phyloP scores from a whole-genome alignment of 371 early-diverging fungal species.

The Rozella allomycis region DNA sequence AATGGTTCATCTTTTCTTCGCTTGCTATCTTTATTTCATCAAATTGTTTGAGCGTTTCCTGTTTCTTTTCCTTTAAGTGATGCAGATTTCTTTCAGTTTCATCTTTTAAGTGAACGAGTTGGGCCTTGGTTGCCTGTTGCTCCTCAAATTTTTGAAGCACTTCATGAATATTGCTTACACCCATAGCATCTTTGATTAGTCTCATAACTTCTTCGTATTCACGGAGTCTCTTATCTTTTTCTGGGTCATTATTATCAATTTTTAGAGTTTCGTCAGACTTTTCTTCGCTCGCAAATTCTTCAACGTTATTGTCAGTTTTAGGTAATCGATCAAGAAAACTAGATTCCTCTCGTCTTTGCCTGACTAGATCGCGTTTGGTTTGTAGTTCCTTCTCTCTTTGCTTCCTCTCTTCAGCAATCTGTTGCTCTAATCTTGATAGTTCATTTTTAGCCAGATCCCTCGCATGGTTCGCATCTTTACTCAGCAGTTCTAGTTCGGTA shows the following conservation, averaged over 20 bases:
- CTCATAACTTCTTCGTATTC: constrained; percentile 30
- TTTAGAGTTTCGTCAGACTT: too few relatives aligned
- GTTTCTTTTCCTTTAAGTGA: constrained; percentile 15
- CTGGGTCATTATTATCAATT: constrained; percentile 1
- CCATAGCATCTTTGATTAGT: constrained; percentile 29
- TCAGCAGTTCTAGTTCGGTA: constrained; percentile 25
- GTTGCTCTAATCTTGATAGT: constrained; percentile 22
- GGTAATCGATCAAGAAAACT: too few relatives aligned
- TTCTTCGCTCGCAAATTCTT: too few relatives aligned
- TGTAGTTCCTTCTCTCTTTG: constrained; percentile 24
- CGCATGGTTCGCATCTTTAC: constrained; percentile 28
- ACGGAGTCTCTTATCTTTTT: constrained; percentile 14
- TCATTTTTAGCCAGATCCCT: constrained; percentile 32
- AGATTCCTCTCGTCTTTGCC: constrained; percentile 28
- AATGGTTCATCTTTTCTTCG: constrained; percentile 12
- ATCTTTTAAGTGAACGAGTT: constrained; percentile 13
- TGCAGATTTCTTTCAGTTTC: constrained; percentile 13
- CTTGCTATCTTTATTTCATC: constrained; percentile 17
- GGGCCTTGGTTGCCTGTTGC: constrained; percentile 25
- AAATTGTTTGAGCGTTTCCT: constrained; percentile 9
- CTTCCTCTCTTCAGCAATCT: constrained; percentile 29
- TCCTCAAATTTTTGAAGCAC: constrained; percentile 28
- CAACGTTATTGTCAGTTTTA: too few relatives aligned
- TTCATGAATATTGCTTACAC: constrained; percentile 23
- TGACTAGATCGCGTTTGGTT: constrained; percentile 19